These are phyloP conservation scores for Saccharomycopsis sp. DNA, from an alignment of 805 yeast species.

Conservation along the genomic window DNA sequence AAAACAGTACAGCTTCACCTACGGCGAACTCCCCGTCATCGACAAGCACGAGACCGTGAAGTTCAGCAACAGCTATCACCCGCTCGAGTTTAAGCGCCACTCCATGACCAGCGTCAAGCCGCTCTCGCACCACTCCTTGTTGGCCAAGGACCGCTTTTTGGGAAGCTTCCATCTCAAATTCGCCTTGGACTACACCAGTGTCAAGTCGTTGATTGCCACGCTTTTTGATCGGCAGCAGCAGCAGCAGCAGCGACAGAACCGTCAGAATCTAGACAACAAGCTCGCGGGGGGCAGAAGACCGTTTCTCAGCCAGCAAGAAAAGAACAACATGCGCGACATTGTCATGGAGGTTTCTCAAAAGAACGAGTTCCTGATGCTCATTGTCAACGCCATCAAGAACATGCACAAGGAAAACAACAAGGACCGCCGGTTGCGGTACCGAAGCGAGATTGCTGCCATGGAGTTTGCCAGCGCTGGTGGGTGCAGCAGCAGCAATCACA, in stretches of 20 bases:
- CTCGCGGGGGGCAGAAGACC: conserved; percentile 5
- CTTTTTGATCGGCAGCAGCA: conserved; percentile 5
- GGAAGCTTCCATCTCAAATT: conserved; percentile 14
- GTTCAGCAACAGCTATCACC: conserved; percentile 11
- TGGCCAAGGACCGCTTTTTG: conserved; percentile 10
- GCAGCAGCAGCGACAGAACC: not conserved
- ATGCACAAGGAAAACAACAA: not conserved
- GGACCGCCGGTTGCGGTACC: conserved; percentile 5
- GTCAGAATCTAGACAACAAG: not conserved
- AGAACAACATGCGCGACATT: conserved; percentile 3
- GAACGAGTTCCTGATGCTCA: conserved; percentile 15
- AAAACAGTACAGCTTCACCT: not conserved
- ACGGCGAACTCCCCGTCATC: conserved; percentile 7
- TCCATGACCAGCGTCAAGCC: conserved; percentile 7
- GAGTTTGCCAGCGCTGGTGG: not conserved
- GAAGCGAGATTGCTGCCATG: conserved; percentile 12
- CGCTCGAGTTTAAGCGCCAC: conserved; percentile 4
- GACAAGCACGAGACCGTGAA: conserved; percentile 3
- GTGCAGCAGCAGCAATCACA: no score
- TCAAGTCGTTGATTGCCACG: conserved; percentile 7
- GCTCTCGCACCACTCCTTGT: conserved; percentile 10
- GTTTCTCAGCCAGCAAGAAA: no score
- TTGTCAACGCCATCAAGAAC: conserved; percentile 8
- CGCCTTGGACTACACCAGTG: conserved; percentile 6
- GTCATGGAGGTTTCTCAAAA: conserved; percentile 3